Percentiles rank a stretch among this genome's conserved stretches.
phyloP scores from a whole-genome alignment of 495 filamentous ascomycete species.

The Trichodelitschia bisporula region DNA sequence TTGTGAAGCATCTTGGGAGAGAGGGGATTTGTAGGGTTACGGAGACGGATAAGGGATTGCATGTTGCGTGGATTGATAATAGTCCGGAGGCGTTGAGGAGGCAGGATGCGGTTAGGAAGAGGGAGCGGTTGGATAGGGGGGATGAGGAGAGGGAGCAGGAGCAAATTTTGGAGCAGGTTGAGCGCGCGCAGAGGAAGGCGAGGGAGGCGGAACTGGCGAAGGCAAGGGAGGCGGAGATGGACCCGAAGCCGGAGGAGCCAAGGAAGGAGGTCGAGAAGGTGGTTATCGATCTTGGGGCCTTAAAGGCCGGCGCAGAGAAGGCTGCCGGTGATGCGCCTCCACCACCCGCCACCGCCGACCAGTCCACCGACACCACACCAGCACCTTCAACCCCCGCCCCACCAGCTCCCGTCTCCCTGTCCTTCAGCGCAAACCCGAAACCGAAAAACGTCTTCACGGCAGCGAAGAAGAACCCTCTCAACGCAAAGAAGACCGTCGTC shows the following conservation, averaged over 20 bases:
- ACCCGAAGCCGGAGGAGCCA: conserved; percentile 23
- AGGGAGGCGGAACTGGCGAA: conserved; percentile 13
- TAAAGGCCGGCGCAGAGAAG: conserved; percentile 12
- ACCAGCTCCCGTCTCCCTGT: neutral
- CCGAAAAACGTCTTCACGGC: conserved; percentile 12
- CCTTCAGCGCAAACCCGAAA: conserved; percentile 1
- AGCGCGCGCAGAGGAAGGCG: conserved; percentile 36
- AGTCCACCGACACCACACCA: no score
- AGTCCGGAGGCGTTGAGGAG: conserved; percentile 57
- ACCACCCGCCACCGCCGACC: no score
- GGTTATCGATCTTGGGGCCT: conserved; percentile 42
- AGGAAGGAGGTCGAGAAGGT: conserved; percentile 64
- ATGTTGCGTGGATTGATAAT: conserved; percentile 79
- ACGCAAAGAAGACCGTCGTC: conserved; percentile 4
- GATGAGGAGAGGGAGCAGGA: conserved; percentile 75
- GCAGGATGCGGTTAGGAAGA: conserved; percentile 54
- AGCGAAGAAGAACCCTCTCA: conserved; percentile 10
- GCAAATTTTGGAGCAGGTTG: conserved; percentile 56
- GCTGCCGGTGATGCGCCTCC: neutral
- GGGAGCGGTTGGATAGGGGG: conserved; percentile 64
- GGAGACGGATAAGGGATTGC: conserved; percentile 59
- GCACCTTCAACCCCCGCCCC: neutral
- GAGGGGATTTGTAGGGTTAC: conserved; percentile 72
- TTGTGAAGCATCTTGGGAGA: conserved; percentile 57
- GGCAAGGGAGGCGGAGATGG: conserved; percentile 19